Evolutionary conservation across 2,329 filamentous ascomycete genomes (phyloP), one percentile per base, ranked within the genome.

Genomic region (Hansfordia pulvinata): DNA sequence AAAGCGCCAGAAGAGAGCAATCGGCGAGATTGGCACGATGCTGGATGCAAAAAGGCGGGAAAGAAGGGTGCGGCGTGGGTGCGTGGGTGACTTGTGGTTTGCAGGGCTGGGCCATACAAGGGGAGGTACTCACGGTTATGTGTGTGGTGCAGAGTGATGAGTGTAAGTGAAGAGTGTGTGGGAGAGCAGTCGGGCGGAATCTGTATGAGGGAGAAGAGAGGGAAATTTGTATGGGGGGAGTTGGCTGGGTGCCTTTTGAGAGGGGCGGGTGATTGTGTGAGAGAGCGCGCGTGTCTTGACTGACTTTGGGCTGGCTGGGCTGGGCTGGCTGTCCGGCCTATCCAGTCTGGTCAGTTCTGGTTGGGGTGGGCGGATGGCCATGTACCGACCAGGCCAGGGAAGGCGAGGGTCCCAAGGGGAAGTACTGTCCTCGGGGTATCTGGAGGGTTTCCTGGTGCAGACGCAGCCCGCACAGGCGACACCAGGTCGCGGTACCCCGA

Each of bases 211-310:
- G 57, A 62, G 56, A 58, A 54, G 56, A 62, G 62, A 64, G 60
- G 62, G 56, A 54, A 57, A 58, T 58, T 52, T 61, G 62, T 64
- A 64, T 60, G 62, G 60, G 61, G 58, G 56, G 55, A 53, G 56
- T 38, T 47, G 44, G 55, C 54, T 54, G 56, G 57, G 57, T 58
- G 59, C 63, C 64, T 70, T 73, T 72, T 72, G 69, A 71, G 65
- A 69, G 64, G 65, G 60, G 61, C 53, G 62, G 62, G 61, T 70
- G 65, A 69, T 71, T 70, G 64, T 55, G 61, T 49, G n/a, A n/a
- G n/a, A n/a, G n/a, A n/a, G n/a, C n/a, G n/a, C n/a, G n/a, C n/a
- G n/a, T n/a, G n/a, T n/a, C n/a, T n/a, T n/a, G n/a, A n/a, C n/a
- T n/a, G n/a, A n/a, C n/a, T n/a, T n/a, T n/a, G 20, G 13, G 10